phyloP scores from a whole-genome alignment of 495 filamentous ascomycete species.

The Staphylotrichum tortipilum region DNA sequence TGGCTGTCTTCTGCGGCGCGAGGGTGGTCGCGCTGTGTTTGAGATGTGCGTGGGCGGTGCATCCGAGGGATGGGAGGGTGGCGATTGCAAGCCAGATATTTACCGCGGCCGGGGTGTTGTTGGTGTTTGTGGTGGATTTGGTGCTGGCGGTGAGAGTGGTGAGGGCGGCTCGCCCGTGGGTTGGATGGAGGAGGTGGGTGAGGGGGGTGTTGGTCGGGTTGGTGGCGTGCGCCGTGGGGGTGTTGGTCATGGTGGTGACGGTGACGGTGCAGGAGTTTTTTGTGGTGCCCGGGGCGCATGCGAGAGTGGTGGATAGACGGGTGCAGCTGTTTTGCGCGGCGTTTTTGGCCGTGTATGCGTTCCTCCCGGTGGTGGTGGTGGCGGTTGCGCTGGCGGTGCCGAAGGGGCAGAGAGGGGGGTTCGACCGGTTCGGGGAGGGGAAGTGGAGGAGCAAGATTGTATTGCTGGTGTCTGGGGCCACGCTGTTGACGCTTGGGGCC shows the following conservation, averaged over 20 bases:
- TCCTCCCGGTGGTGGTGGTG: conserved; percentile 63
- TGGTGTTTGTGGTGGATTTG: conserved; percentile 77
- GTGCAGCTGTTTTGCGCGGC: conserved; percentile 60
- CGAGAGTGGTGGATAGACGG: conserved; percentile 41
- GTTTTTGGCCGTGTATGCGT: conserved; percentile 61
- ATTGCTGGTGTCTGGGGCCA: conserved; percentile 47
- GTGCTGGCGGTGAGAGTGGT: conserved; percentile 71
- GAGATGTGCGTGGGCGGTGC: conserved; percentile 51
- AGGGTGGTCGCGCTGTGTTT: conserved; percentile 55
- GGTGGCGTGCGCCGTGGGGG: conserved; percentile 51
- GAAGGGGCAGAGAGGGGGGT: conserved; percentile 35
- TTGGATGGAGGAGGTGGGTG: conserved; percentile 56
- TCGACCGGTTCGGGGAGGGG: conserved; percentile 67
- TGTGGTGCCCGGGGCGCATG: conserved; percentile 48
- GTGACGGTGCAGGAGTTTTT: conserved; percentile 57
- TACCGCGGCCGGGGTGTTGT: conserved; percentile 63
- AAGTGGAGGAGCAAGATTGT: conserved; percentile 52
- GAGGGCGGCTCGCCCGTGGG: conserved; percentile 58
- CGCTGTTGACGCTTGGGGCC: conserved; percentile 59
- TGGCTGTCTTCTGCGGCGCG: conserved; percentile 74
- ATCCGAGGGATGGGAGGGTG: conserved; percentile 40
- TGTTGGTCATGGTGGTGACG: conserved; percentile 62
- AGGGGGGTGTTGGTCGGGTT: conserved; percentile 45
- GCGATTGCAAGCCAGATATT: conserved; percentile 68
- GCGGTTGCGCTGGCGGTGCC: conserved; percentile 37